Conservation (phyloP, 2,329 filamentous ascomycete genomes). For the Podosphaera aphanis region DNA sequence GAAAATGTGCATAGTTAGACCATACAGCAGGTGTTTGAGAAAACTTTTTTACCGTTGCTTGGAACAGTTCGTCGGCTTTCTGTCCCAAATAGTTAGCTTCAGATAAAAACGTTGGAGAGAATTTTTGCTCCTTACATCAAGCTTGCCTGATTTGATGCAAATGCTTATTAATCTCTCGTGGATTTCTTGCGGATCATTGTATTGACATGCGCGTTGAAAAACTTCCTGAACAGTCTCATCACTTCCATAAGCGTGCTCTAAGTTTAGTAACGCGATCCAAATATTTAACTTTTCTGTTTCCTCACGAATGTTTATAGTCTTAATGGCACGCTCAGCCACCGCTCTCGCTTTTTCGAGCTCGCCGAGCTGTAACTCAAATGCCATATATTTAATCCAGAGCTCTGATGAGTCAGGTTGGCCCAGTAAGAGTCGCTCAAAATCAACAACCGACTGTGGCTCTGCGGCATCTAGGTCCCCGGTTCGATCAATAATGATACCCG, state of each 20-base stretch:
- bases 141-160: conserved; percentile 77
- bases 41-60: conserved; percentile 69
- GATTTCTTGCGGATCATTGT: conserved; percentile 78
- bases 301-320: conserved; percentile 75
- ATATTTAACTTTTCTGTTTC: conserved; percentile 84
- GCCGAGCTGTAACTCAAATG: conserved; percentile 84
- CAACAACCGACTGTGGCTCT: conserved; percentile 70
- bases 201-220: conserved; percentile 80
- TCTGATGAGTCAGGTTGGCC: conserved; percentile 82
- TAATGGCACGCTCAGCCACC: conserved; percentile 72
- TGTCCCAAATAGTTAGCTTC: conserved; percentile 19
- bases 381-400: conserved; percentile 95
- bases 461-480: conserved; percentile 80
- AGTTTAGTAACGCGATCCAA: conserved; percentile 83
- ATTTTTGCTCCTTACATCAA: conserved; percentile 35
- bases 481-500: conserved; percentile 61
- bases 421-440: conserved; percentile 82
- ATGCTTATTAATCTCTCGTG: conserved; percentile 79
- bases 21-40: conserved; percentile 59
- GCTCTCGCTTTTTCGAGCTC: conserved; percentile 74
- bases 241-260: conserved; percentile 75
- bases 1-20: conserved; percentile 86
- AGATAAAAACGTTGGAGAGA: neutral
- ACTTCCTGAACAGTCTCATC: conserved; percentile 63
- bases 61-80: conserved; percentile 77